phyloP scores from a whole-genome alignment of 148 eudicot genomes.

The Chenopodium suecicum region DNA sequence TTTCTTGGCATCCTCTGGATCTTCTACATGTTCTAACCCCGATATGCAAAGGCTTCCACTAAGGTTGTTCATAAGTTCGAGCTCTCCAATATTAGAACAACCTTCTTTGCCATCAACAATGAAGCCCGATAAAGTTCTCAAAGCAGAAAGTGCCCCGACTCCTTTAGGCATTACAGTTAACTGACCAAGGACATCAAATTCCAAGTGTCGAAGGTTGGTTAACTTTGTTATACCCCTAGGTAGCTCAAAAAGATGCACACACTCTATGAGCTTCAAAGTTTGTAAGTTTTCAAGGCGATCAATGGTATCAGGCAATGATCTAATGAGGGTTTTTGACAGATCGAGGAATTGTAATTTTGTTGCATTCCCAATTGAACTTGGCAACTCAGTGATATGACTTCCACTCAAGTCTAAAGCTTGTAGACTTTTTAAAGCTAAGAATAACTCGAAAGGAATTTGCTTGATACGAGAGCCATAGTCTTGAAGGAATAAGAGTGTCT shows the following conservation, averaged over 20 bases:
- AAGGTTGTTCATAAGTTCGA: conserved; percentile 26
- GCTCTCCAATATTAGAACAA: conserved; percentile 20
- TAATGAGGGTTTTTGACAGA: conserved; percentile 16
- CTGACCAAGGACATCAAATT: conserved; percentile 26
- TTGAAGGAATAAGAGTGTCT: no score
- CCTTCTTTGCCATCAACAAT: conserved; percentile 21
- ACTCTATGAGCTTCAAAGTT: conserved; percentile 18
- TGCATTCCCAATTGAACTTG: conserved; percentile 8
- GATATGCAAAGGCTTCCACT: conserved; percentile 30
- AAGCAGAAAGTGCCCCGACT: conserved; percentile 26
- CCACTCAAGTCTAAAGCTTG: conserved; percentile 22
- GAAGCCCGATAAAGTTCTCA: conserved; percentile 34
- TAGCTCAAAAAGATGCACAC: conserved; percentile 8
- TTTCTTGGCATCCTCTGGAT: background rate
- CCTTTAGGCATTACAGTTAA: conserved; percentile 30
- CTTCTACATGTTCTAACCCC: conserved; percentile 28
- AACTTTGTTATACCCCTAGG: conserved; percentile 27
- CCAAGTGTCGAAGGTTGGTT: conserved; percentile 30
- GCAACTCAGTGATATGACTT: conserved; percentile 11
- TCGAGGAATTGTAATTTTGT: conserved; percentile 10
- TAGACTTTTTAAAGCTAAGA: background rate
- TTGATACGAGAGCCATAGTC: background rate
- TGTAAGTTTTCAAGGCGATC: conserved; percentile 8
- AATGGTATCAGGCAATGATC: conserved; percentile 14
- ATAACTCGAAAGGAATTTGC: background rate